Base-by-base conservation (phyloP, 169 alveolate genomes). In the Babesia bigemina region DNA sequence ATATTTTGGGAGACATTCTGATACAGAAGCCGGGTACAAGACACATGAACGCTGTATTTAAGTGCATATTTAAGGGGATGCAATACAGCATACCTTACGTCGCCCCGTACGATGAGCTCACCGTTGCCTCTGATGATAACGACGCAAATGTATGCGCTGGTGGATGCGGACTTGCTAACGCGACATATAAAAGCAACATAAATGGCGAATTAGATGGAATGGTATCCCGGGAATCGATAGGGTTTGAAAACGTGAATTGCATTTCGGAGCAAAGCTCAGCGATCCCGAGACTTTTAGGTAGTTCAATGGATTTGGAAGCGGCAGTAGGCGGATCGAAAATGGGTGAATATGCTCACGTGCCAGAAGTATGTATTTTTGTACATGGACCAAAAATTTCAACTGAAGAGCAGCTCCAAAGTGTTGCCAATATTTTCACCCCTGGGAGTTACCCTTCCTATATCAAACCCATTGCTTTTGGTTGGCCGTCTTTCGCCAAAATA, bases 401-500 rank as follows among this genome's bases (percentile, higher is more conserved):
- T 62, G 65, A 72, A 39, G 90, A 75, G 57, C 78, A 92, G 11
- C 53, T 92, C 0, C 85, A 88, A 48, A 84, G 77, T 17, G 75
- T 92, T n/a, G 95, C 91, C 0, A 93, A 92, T 52, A 84, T 92
- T 85, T 86, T 89, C 21, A 84, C 94, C n/a, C 84, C 84, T 56
- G 93, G 96, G 24, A 88, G 91, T 65, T 92, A 87, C 44, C 96
- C 96, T 17, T 90, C 88, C 52, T 91, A 92, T 55, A 89, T 92
- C 33, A 92, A 92, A 45, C 93, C 94, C 0, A 60, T 92, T 61
- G 77, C 86, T 3, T 92, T 92, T 76, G 78, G 89, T 11, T 92
- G 96, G 96, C 95, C 95, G n/a, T 73, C 92, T 19, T 91, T 91
- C 22, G 39, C 33, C 10, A 91, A 75, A 47, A 76, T 79, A 24